Percentiles rank a stretch among this genome's conserved stretches.
phyloP scores from a whole-genome alignment of 2,329 filamentous ascomycete species.

The Penicillium frequentans region DNA sequence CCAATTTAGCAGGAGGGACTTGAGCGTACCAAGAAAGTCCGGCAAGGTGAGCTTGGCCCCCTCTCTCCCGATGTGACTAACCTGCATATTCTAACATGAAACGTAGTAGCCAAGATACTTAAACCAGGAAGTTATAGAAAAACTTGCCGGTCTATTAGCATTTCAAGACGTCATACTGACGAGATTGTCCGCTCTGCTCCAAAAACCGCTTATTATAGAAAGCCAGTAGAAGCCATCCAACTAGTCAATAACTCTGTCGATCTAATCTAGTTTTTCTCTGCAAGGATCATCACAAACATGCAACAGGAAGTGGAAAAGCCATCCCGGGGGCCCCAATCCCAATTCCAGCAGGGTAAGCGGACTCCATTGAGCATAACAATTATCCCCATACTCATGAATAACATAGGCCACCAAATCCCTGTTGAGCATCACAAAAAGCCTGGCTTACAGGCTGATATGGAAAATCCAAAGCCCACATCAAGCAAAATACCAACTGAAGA shows the following conservation, averaged over 20 bases:
- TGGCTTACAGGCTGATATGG: conserved; percentile 57
- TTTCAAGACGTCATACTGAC: not conserved
- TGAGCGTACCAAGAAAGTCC: not conserved
- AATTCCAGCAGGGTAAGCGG: conserved; percentile 32
- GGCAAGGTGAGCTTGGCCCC: not conserved
- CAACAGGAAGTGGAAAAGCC: conserved; percentile 14
- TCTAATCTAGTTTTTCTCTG: not conserved
- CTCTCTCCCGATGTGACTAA: not conserved
- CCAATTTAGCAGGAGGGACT: not conserved
- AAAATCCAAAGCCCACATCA: conserved; percentile 57
- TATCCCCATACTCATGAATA: not conserved
- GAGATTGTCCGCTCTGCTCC: not conserved
- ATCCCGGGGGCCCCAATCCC: conserved; percentile 21
- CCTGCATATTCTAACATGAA: not conserved
- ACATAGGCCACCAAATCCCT: conserved; percentile 49
- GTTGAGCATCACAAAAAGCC: conserved; percentile 55
- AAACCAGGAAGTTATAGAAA: not conserved
- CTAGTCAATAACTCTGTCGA: not conserved
- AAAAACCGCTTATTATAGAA: not conserved
- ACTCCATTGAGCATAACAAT: not conserved
- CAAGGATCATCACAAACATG: conserved; percentile 2
- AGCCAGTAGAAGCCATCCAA: not conserved
- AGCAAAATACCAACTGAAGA: conserved; percentile 68
- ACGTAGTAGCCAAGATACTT: not conserved
- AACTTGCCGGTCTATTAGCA: not conserved